Evolutionary conservation across 805 yeast species (phyloP).

Genomic region (Saccharomycopsis babjevae): DNA sequence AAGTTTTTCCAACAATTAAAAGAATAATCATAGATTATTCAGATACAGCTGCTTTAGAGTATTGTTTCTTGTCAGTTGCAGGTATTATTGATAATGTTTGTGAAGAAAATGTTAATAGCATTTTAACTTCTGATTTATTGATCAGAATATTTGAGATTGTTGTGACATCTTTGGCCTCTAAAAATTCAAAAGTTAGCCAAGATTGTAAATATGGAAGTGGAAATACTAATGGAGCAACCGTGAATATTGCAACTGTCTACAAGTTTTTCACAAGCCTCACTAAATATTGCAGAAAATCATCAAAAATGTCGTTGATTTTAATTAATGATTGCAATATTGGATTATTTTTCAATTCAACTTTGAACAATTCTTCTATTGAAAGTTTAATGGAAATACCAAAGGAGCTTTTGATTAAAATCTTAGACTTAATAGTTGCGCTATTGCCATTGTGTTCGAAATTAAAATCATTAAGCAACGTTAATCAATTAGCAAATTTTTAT

Average conservation of each 20-base stretch:
- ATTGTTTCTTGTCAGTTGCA: constrained; percentile 55
- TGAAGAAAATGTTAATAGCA: constrained; percentile 32
- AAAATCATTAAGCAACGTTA: neutral
- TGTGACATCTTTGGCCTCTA: constrained; percentile 19
- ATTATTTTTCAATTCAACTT: constrained; percentile 35
- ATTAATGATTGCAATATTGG: constrained; percentile 41
- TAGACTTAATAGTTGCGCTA: constrained; percentile 45
- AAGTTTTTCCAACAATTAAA: constrained; percentile 50
- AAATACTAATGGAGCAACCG: constrained; percentile 9
- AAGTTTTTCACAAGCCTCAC: constrained; percentile 29
- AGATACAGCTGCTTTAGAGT: constrained; percentile 53
- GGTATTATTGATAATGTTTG: constrained; percentile 42
- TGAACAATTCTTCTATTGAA: constrained; percentile 54
- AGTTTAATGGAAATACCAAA: constrained; percentile 66
- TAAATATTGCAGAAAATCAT: constrained; percentile 34
- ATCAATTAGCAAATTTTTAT: neutral
- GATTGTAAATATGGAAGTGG: constrained; percentile 1
- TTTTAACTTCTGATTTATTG: constrained; percentile 2
- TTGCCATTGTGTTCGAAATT: constrained; percentile 36
- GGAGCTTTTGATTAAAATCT: constrained; percentile 44
- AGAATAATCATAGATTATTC: constrained; percentile 40
- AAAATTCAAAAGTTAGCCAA: constrained; percentile 12
- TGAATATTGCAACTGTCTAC: constrained; percentile 15
- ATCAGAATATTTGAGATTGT: constrained; percentile 10
- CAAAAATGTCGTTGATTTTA: constrained; percentile 33